Conservation (phyloP, 169 alveolate species). For the Cryptosporidium felis region DNA sequence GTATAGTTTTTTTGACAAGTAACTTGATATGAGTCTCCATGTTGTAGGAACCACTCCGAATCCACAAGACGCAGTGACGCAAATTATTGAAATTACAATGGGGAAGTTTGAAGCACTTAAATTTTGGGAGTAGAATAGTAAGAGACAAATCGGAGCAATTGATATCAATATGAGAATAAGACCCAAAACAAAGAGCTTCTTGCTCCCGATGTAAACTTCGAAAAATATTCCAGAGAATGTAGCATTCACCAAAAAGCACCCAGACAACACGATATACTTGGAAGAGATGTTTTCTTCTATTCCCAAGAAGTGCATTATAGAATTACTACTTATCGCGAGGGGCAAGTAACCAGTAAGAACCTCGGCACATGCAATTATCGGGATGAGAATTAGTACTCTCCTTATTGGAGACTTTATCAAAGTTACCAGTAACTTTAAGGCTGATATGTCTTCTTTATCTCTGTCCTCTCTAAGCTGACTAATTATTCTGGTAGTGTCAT, state of each 20-base stretch:
- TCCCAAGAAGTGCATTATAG: background rate
- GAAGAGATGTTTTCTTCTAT: background rate
- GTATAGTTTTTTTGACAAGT: slow-evolving; percentile 10
- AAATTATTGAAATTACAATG: background rate
- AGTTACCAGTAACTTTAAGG: background rate
- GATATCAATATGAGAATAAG: background rate
- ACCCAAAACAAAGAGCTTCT: slow-evolving; percentile 13
- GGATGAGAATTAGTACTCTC: background rate
- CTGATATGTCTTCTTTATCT: background rate
- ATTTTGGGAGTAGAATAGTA: background rate
- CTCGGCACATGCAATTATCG: slow-evolving; percentile 27
- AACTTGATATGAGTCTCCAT: slow-evolving; percentile 8
- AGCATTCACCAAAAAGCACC: slow-evolving; percentile 39
- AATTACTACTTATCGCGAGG: background rate
- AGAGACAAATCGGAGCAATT: slow-evolving; percentile 10
- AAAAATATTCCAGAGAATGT: slow-evolving; percentile 56
- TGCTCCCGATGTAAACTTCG: slow-evolving; percentile 47
- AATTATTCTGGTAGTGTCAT: slow-evolving; percentile 30
- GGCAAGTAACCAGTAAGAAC: slow-evolving; percentile 38
- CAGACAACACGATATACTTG: slow-evolving; percentile 7
- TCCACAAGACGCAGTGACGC: slow-evolving; percentile 14
- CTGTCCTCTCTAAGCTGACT: slow-evolving; percentile 19
- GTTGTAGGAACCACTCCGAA: slow-evolving; percentile 45
- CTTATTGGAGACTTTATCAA: slow-evolving; percentile 6
- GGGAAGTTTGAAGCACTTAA: background rate